Base-by-base conservation (phyloP, 83 land plant genomes). In the Picea abies region DNA sequence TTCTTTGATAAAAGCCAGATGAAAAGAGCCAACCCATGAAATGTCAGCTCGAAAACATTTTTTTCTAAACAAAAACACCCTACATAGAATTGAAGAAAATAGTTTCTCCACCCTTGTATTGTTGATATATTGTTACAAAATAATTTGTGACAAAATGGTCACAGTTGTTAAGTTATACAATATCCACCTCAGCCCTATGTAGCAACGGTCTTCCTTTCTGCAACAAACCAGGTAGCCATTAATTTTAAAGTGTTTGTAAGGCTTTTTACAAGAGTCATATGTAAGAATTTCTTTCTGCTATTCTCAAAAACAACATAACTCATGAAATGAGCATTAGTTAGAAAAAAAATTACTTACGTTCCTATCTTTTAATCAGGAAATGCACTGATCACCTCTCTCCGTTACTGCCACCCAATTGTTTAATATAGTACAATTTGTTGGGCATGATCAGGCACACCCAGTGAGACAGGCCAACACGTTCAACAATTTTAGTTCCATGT, bases 361-460 rank as follows among this genome's bases (percentile, higher is more conserved):
- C 3, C 14, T 44, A 52, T 44, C 5, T 52, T 52, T 11, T 73
- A 23, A 44, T 10, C 25, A 73, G 77, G 22, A 73, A 73, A 47
- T 41, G 77, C 52, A 73, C 25, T 3, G 22, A 9, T 71, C 22
- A 9, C 49, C 2, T 39, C 52, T 73, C 47, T 73, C 14, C 25
- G 15, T 44, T 73, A 52, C 77, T n/a, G 37, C 77, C 23, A 41
- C 22, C 52, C 56, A 73, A 73, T 44, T 41, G 49, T 44, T 73
- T 73, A 41, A 23, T n/a, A 73, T 44, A 73, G 77, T 35, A 73
- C 77, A 73, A 10, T 44, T 47, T 73, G 77, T 39, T 19, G 77
- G 47, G 77, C 77, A 37, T 44, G 77, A 44, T 44, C 77, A 73
- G 47, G 23, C 47, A 73, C 25, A 73, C 77, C 77, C 77, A 44